A percentile compares a stretch with the other conserved stretches of the same genome.
phyloP scores from a whole-genome alignment of 495 filamentous ascomycete species.

The Aspergillus nanangensis region DNA sequence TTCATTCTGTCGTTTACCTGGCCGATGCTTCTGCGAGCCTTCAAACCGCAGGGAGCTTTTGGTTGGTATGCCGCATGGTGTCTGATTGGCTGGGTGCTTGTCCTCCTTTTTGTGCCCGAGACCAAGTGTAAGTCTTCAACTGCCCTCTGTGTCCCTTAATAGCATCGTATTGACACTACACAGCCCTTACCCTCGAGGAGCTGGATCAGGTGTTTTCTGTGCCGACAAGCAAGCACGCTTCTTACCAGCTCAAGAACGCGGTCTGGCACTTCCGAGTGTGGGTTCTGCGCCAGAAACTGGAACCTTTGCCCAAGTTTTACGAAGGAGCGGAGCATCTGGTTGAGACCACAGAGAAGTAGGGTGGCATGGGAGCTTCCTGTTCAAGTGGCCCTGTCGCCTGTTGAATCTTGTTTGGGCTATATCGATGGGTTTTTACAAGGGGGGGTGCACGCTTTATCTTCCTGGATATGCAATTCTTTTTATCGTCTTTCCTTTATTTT shows the following conservation, averaged over 20 bases:
- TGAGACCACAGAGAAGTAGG: slow-evolving; percentile 22
- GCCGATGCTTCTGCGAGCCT: slow-evolving; percentile 41
- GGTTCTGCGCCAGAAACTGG: slow-evolving; percentile 44
- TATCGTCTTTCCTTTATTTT: no score
- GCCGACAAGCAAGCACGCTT: slow-evolving; percentile 43
- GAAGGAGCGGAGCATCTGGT: slow-evolving; percentile 28
- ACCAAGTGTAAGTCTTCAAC: slow-evolving; percentile 43
- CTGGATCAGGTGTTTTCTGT: slow-evolving; percentile 51
- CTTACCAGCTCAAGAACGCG: slow-evolving; percentile 42
- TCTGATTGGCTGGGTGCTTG: slow-evolving; percentile 50
- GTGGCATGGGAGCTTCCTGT: not conserved
- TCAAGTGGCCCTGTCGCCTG: no score
- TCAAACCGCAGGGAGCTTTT: slow-evolving; percentile 54
- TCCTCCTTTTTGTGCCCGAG: slow-evolving; percentile 53
- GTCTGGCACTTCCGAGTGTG: slow-evolving; percentile 50
- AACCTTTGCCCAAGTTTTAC: slow-evolving; percentile 42
- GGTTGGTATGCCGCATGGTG: slow-evolving; percentile 61
- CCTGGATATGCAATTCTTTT: no score
- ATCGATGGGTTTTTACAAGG: no score
- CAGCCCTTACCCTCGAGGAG: slow-evolving; percentile 47
- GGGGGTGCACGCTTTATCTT: no score
- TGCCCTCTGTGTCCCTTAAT: slow-evolving; percentile 5
- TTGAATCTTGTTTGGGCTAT: no score
- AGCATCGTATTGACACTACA: slow-evolving; percentile 3
- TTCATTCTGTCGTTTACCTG: slow-evolving; percentile 57